phyloP scores from a whole-genome alignment of 192 early-diverging fungal genomes.

The Backusella westeae region DNA sequence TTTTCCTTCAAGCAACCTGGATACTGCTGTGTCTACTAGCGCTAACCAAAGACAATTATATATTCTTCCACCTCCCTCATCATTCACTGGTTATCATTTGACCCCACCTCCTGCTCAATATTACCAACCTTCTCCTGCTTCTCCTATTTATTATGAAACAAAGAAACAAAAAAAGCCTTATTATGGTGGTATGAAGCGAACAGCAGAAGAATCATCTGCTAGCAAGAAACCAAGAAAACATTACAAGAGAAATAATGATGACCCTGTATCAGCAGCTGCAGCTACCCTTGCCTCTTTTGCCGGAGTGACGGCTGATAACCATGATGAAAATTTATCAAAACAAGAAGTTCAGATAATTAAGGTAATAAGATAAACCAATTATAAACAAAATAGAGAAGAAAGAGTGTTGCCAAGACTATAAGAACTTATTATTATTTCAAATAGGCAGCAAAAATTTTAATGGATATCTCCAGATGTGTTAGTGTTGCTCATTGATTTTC shows the following conservation, averaged over 20 bases:
- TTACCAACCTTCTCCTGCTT: neutral
- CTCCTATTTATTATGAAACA: neutral
- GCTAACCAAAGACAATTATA: neutral
- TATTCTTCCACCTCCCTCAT: constrained; percentile 17
- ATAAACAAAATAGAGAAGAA: neutral
- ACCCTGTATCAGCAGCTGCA: neutral
- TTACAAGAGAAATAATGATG: neutral
- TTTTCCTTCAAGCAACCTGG: neutral
- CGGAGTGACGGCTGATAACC: neutral
- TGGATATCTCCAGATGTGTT: neutral
- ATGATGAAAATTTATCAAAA: neutral
- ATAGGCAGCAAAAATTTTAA: neutral
- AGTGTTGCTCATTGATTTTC: neutral
- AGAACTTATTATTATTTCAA: neutral
- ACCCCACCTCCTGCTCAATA: neutral
- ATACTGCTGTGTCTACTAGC: too few relatives aligned
- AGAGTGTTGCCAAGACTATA: neutral
- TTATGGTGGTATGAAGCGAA: neutral
- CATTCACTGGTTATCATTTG: neutral
- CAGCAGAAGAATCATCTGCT: neutral
- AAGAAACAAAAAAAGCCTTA: neutral
- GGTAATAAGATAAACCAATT: neutral
- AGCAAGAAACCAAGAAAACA: neutral
- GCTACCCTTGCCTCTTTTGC: neutral
- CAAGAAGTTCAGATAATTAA: neutral